A percentile compares a stretch with the other conserved stretches of the same genome.
These are phyloP conservation scores for Arthrobotrys pseudoclavata DNA, from an alignment of 2,329 filamentous ascomycete species.

Conservation along the genomic window DNA sequence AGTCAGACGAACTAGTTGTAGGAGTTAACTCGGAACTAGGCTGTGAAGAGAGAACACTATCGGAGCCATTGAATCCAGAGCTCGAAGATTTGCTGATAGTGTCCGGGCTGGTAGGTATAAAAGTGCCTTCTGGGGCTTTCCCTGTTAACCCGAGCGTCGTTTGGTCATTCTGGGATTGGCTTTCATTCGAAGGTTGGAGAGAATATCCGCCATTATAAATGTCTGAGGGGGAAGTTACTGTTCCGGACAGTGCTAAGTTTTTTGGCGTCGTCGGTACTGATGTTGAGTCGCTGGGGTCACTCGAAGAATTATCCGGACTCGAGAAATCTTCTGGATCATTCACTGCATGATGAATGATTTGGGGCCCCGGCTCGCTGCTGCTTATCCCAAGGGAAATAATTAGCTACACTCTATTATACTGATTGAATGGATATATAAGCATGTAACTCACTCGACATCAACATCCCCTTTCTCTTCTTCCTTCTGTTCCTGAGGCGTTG, in stretches of 20 bases:
- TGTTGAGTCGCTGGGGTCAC: too few relatives aligned
- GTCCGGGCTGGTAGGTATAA: not conserved
- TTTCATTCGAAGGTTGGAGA: not conserved
- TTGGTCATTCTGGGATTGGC: not conserved
- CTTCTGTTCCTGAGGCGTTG: not conserved
- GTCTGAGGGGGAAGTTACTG: not conserved
- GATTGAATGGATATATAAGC: not conserved
- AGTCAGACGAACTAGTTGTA: not conserved
- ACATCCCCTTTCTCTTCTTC: not conserved
- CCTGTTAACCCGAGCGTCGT: not conserved
- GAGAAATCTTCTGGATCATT: not conserved
- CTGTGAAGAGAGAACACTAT: not conserved
- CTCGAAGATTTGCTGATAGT: not conserved
- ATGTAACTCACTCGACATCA: not conserved
- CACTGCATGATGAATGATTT: not conserved
- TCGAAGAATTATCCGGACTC: not conserved
- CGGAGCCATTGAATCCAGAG: not conserved
- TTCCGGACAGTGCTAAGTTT: not conserved
- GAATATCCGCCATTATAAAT: not conserved
- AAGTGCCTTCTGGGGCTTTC: not conserved
- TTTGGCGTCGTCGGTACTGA: too few relatives aligned
- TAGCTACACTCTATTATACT: not conserved
- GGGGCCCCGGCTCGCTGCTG: not conserved
- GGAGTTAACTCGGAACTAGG: not conserved
- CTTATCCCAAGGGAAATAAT: not conserved